Percentiles rank a stretch among this genome's conserved stretches.
Conservation (phyloP, 352 stramenopile genomes). For the Thraustochytrium striatum region DNA sequence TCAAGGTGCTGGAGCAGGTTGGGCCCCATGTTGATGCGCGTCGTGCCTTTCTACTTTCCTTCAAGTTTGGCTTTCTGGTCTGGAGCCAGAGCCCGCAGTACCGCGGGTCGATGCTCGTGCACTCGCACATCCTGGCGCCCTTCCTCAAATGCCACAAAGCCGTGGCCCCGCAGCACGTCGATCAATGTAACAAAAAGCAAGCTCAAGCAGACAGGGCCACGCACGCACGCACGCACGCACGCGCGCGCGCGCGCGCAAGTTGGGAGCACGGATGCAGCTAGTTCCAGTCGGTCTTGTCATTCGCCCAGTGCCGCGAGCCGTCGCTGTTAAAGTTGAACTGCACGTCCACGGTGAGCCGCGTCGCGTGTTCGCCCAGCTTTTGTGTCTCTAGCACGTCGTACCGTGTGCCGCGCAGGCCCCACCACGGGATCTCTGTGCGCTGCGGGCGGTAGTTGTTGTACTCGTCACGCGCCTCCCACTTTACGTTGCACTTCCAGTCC, state of each 20-base stretch:
- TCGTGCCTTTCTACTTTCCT: not conserved
- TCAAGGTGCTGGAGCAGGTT: slow-evolving; percentile 9
- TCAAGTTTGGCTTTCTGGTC: not conserved
- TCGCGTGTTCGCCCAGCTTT: slow-evolving; percentile 1
- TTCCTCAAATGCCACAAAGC: slow-evolving; percentile 34
- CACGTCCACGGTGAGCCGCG: slow-evolving; percentile 29
- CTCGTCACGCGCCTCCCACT: slow-evolving; percentile 37
- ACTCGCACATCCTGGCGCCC: slow-evolving; percentile 26
- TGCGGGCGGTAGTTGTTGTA: slow-evolving; percentile 14
- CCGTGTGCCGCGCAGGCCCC: not conserved
- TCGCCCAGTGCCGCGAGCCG: slow-evolving; percentile 30
- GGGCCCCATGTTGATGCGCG: too few relatives aligned
- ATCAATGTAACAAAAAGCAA: too few relatives aligned
- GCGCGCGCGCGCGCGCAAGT: too few relatives aligned
- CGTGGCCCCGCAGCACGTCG: too few relatives aligned
- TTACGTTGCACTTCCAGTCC: slow-evolving; percentile 45
- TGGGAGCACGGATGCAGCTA: too few relatives aligned
- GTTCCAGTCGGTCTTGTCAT: slow-evolving; percentile 30
- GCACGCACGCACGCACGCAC: too few relatives aligned
- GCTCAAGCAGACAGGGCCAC: too few relatives aligned
- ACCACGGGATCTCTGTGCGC: not conserved
- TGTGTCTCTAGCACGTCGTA: not conserved
- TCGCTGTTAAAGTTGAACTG: slow-evolving; percentile 35
- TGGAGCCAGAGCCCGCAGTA: slow-evolving; percentile 10
- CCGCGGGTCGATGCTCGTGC: not conserved